Evolutionary conservation across 768 basidiomycete genomes (phyloP).

Genomic region (Coprinopsis strossmayeri): DNA sequence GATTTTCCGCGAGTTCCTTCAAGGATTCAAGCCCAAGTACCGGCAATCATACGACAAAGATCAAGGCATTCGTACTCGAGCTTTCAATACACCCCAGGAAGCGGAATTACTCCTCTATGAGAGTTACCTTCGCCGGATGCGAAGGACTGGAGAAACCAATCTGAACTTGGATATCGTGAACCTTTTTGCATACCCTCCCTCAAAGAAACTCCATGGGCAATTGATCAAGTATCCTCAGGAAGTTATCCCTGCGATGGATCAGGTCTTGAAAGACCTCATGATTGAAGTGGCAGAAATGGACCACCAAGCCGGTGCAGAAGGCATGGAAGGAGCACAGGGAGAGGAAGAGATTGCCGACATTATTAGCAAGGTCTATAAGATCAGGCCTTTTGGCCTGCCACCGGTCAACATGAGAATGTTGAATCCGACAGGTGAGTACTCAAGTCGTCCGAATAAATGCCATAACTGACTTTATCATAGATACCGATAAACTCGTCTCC

Average conservation of each 20-base stretch:
- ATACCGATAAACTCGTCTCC: constrained; percentile 95
- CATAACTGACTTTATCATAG: constrained; percentile 32
- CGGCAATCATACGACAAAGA: constrained; percentile 66
- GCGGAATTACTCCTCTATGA: constrained; percentile 73
- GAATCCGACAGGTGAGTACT: constrained; percentile 75
- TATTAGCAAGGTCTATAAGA: constrained; percentile 84
- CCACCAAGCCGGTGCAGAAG: constrained; percentile 59
- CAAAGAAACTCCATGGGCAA: constrained; percentile 77
- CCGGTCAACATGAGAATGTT: constrained; percentile 91
- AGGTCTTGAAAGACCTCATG: constrained; percentile 90
- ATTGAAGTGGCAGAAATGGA: constrained; percentile 82
- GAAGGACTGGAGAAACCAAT: constrained; percentile 87
- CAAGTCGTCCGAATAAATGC: not conserved
- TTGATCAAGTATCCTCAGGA: constrained; percentile 95
- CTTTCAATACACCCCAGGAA: constrained; percentile 54
- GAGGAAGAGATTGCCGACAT: constrained; percentile 88
- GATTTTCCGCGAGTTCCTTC: constrained; percentile 81
- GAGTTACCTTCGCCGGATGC: constrained; percentile 74
- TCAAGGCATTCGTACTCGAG: constrained; percentile 43
- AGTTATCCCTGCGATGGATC: constrained; percentile 95
- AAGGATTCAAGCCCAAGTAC: constrained; percentile 91
- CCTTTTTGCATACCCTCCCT: constrained; percentile 78
- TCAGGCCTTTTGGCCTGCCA: constrained; percentile 82
- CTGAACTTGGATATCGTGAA: constrained; percentile 89
- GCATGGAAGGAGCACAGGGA: constrained; percentile 69